Conservation (phyloP, 2,329 filamentous ascomycete genomes). For the Neoscytalidium dimidiatum region DNA sequence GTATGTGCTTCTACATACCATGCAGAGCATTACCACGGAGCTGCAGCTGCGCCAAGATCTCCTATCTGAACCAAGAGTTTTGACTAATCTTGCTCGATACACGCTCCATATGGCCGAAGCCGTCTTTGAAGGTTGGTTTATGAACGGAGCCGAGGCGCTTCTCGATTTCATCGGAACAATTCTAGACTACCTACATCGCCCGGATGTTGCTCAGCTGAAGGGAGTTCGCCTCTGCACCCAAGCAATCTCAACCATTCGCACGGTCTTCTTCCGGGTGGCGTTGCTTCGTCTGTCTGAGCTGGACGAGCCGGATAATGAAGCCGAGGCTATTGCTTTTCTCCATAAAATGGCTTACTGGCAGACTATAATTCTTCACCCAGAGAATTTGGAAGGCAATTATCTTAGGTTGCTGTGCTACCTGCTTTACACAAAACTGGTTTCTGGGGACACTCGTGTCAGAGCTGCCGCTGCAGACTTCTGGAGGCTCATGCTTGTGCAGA, state of each 20-base stretch:
- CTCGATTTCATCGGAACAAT: slow-evolving; percentile 85
- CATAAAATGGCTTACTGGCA: slow-evolving; percentile 95
- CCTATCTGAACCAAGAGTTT: slow-evolving; percentile 76
- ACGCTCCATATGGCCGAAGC: slow-evolving; percentile 81
- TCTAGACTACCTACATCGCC: slow-evolving; percentile 84
- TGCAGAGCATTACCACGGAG: slow-evolving; percentile 69
- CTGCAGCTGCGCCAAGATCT: slow-evolving; percentile 68
- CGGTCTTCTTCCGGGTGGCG: slow-evolving; percentile 75
- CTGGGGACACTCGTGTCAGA: slow-evolving; percentile 66
- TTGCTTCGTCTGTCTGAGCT: slow-evolving; percentile 82
- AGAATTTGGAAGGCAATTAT: slow-evolving; percentile 77
- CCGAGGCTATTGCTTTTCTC: slow-evolving; percentile 71
- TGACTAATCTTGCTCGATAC: slow-evolving; percentile 85
- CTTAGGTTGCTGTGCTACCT: slow-evolving; percentile 89
- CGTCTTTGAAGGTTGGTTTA: slow-evolving; percentile 95
- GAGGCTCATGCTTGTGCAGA: slow-evolving; percentile 92
- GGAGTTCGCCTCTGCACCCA: slow-evolving; percentile 89
- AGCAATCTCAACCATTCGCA: slow-evolving; percentile 73
- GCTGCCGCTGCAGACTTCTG: slow-evolving; percentile 79
- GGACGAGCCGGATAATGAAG: slow-evolving; percentile 65
- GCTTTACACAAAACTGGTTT: slow-evolving; percentile 85
- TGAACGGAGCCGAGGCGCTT: slow-evolving; percentile 79
- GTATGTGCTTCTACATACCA: slow-evolving; percentile 75
- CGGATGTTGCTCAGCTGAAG: slow-evolving; percentile 79
- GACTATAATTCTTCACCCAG: slow-evolving; percentile 77